Evolutionary conservation across 2,329 filamentous ascomycete genomes (phyloP).

Genomic region (Cercospora sesami): DNA sequence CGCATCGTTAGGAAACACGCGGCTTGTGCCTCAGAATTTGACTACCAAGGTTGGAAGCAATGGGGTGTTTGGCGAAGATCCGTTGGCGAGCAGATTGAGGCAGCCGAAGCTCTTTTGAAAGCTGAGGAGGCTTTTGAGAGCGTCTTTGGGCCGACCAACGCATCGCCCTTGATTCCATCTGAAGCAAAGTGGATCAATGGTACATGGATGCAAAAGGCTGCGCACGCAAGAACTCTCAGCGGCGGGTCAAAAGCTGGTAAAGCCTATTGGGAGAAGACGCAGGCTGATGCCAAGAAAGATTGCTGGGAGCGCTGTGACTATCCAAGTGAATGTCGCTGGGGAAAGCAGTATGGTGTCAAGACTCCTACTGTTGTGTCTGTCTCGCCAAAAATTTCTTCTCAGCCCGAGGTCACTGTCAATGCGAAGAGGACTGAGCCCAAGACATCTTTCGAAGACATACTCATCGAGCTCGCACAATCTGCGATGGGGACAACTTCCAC

Average conservation of each 20-base stretch:
- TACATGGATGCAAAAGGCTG: conserved; percentile 19
- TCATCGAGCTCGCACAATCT: conserved; percentile 16
- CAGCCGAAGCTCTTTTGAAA: conserved; percentile 29
- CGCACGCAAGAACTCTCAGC: conserved; percentile 1
- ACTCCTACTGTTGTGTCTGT: conserved; percentile 20
- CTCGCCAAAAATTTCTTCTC: background rate
- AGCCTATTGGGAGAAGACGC: conserved; percentile 10
- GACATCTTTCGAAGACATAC: conserved; percentile 35
- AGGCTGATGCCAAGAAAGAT: conserved; percentile 32
- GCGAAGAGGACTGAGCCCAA: conserved; percentile 21
- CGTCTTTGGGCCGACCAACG: background rate
- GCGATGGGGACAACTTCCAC: conserved; percentile 1
- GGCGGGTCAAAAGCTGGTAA: background rate
- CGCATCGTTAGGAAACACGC: conserved; percentile 38
- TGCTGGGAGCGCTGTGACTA: conserved; percentile 51
- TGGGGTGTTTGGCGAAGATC: conserved; percentile 48
- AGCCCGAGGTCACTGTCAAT: background rate
- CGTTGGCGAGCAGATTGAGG: conserved; percentile 28
- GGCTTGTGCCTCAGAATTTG: conserved; percentile 54
- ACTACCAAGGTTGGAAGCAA: conserved; percentile 54
- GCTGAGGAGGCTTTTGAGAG: conserved; percentile 19
- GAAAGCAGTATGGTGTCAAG: conserved; percentile 36
- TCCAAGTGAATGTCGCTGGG: conserved; percentile 49
- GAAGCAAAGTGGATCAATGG: conserved; percentile 29
- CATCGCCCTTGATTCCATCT: conserved; percentile 4